A percentile compares a stretch with the other conserved stretches of the same genome.
These are phyloP conservation scores for Halophytophthora batemanensis DNA, from an alignment of 352 stramenopile species.

Conservation along the genomic window DNA sequence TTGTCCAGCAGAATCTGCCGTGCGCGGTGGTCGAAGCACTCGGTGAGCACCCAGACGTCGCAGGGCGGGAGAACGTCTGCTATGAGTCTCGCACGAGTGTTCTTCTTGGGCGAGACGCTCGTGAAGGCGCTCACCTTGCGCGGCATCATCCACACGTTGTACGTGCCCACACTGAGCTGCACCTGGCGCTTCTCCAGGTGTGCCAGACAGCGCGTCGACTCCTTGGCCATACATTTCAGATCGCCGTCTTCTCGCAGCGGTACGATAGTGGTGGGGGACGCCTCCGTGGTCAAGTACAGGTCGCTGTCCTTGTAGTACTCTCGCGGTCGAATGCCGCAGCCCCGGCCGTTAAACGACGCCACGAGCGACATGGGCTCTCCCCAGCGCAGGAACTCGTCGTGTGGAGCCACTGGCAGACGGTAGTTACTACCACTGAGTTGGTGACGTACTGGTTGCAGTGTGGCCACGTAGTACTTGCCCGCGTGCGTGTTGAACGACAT, in stretches of 20 bases:
- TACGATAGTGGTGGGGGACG: slow-evolving; percentile 55
- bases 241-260: slow-evolving; percentile 63
- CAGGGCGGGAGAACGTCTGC: slow-evolving; percentile 59
- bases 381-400: slow-evolving; percentile 52
- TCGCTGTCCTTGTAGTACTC: slow-evolving; percentile 81
- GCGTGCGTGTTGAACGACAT: slow-evolving; percentile 63
- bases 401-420: slow-evolving; percentile 20
- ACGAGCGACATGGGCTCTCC: slow-evolving; percentile 61
- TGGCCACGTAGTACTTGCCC: slow-evolving; percentile 64
- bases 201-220: slow-evolving; percentile 60
- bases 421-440: slow-evolving; percentile 28
- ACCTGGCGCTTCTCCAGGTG: slow-evolving; percentile 60
- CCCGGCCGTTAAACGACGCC: slow-evolving; percentile 45
- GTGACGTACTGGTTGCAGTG: slow-evolving; percentile 38
- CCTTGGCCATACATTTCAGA: slow-evolving; percentile 65
- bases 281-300: slow-evolving; percentile 68
- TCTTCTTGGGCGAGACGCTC: slow-evolving; percentile 67
- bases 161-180: slow-evolving; percentile 56
- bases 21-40: slow-evolving; percentile 78
- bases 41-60: slow-evolving; percentile 74
- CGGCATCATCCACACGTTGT: slow-evolving; percentile 86
- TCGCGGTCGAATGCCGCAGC: slow-evolving; percentile 58
- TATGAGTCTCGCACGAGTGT: slow-evolving; percentile 70
- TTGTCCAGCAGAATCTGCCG: slow-evolving; percentile 61
- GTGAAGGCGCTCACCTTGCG: slow-evolving; percentile 75